Conservation (phyloP, 768 basidiomycete genomes). For the Boletus speciosus region DNA sequence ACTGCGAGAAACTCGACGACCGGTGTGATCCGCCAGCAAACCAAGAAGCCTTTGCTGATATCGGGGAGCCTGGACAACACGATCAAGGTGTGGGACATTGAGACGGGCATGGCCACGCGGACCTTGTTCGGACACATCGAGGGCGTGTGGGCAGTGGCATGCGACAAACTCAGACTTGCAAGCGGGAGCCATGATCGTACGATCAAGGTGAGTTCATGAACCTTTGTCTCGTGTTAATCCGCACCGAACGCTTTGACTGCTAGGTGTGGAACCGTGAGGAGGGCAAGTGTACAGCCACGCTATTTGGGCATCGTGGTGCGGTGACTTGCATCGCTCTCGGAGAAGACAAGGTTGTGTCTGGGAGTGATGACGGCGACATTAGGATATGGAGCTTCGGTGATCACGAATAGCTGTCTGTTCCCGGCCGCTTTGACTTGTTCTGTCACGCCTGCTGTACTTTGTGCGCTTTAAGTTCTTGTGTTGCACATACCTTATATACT, state of each 20-base stretch:
- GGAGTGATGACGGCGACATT: conserved; percentile 88
- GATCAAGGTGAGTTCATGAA: conserved; percentile 69
- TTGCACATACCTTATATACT: conserved; percentile 6
- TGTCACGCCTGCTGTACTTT: not conserved
- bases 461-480: not conserved
- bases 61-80: conserved; percentile 94
- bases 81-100: conserved; percentile 94
- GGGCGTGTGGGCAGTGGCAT: conserved; percentile 95
- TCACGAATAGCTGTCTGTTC: conserved; percentile 9
- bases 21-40: conserved; percentile 13
- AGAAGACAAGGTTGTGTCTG: conserved; percentile 96
- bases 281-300: conserved; percentile 79
- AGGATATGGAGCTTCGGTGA: conserved; percentile 76
- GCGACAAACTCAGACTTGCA: conserved; percentile 87
- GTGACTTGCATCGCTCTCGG: conserved; percentile 88
- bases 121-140: conserved; percentile 98
- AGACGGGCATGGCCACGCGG: conserved; percentile 67
- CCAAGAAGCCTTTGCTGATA: conserved; percentile 70
- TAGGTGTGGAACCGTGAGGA: conserved; percentile 95
- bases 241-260: not conserved
- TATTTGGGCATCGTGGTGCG: conserved; percentile 92
- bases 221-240: conserved; percentile 2
- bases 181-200: conserved; percentile 94
- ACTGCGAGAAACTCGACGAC: not conserved
- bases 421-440: not conserved